Base-by-base conservation (phyloP, 2,329 filamentous ascomycete species). In the Teratosphaeria viscida region DNA sequence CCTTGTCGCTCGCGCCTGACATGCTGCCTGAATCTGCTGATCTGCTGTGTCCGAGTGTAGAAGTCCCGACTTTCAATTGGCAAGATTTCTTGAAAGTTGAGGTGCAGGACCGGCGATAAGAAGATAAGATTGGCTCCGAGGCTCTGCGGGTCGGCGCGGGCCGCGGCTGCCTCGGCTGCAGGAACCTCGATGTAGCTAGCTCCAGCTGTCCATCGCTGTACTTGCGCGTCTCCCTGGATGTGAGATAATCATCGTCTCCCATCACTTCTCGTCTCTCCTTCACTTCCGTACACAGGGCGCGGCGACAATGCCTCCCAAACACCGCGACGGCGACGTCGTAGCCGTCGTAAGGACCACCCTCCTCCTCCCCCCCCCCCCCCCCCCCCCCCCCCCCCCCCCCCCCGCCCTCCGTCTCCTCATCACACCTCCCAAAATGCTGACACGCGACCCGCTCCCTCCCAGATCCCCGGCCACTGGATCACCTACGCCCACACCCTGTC, bases 1-100 rank as follows among this genome's bases (percentile, higher is more conserved):
- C 94, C 76, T 96, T 97, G 71, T 97, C 94, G 64, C 89, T 87
- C 60, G 94, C 87, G 52, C 85, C 87, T 1, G 91, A 84, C 90
- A 96, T 95, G 61, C 37, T 67, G 39, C 10, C 26, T 23, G n/a
- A 23, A 23, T 23, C 23, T 23, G 23, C 23, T 23, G 2, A 16
- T 52, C 39, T 32, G 2, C 29, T 5, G 29, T 32, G 35, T 7
- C 4, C 35, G 11, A 14, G 19, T 19, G 19, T 19, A 19, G 19
- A 19, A 19, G 19, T 19, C 19, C 19, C 19, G 19, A 19, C 19
- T 19, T 19, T 19, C 19, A 1, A 39, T 39, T 14, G 8, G 11
- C 35, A 39, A 60, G 55, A 54, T 26, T 57, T 57, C 56, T 23
- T 23, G 23, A 23, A 23, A 23, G 23, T 23, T 23, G 37, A 59